Base-by-base conservation (phyloP, 2,329 filamentous ascomycete genomes). In the Fusarium sp. region DNA sequence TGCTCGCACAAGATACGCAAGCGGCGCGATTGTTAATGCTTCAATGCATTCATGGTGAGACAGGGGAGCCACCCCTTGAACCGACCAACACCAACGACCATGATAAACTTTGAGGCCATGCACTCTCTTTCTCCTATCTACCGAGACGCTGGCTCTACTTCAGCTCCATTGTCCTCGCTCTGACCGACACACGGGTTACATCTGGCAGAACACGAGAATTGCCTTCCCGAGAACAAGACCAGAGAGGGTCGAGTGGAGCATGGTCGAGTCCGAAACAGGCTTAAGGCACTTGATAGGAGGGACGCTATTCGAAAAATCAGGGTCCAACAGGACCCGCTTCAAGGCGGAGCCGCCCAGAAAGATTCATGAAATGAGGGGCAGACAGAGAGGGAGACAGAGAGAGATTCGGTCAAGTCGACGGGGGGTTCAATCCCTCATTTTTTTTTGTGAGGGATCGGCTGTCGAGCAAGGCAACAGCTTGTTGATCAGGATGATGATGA, bases 331-430 rank as follows among this genome's bases (percentile, higher is more conserved):
- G 44, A 29, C 33, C 54, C 14, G 67, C 63, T 27, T 54, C 42
- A 20, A 33, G 31, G 50, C 66, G 61, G 68, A 66, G 61, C 61
- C 53, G 33, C 27, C 42, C 40, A 57, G n/a, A 25, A 25, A 67
- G 27, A 44, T 57, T 57, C 33, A 27, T 29, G 27, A 29, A 10
- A 57, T 42, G 38, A 44, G 36, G 58, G 31, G 42, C 44, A 38
- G 42, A 36, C 13, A 31, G 36, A 40, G 20, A 23, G 23, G 27
- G 20, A 56, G n/a, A 29, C n/a, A 38, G 16, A 18, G 6, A 55
- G 51, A 55, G 51, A 36, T 38, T 57, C 11, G 34, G 36, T 58
- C 27, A 29, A 33, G 25, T 59, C 58, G 27, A 11, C 27, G 8
- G 33, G 53, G 38, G 20, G 20, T 25, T 10, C 40, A 38, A 46